Percentiles rank a stretch among this genome's conserved stretches.
Conservation (phyloP, 257 asterid species). For the Catharanthus roseus region DNA sequence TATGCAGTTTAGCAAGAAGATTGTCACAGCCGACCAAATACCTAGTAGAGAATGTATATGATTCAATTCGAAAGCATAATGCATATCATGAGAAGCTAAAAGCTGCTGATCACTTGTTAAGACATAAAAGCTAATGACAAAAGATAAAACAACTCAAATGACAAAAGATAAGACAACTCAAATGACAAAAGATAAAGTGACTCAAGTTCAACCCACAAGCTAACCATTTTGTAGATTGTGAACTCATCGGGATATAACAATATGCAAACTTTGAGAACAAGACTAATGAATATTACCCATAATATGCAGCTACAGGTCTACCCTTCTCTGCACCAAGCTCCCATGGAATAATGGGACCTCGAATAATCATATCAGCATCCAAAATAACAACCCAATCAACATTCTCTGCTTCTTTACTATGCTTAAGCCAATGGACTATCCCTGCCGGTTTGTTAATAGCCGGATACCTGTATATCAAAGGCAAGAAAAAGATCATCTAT, state of each 20-base stretch:
- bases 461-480: slow-evolving; percentile 64
- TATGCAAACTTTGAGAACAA: slow-evolving; percentile 4
- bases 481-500: background rate
- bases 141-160: background rate
- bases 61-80: slow-evolving; percentile 3
- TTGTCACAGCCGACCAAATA: slow-evolving; percentile 90
- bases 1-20: slow-evolving; percentile 77
- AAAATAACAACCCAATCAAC: slow-evolving; percentile 97
- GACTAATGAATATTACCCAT: slow-evolving; percentile 53
- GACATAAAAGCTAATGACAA: no score
- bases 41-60: slow-evolving; percentile 36
- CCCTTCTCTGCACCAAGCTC: slow-evolving; percentile 99
- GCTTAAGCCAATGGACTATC: slow-evolving; percentile 80
- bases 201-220: no score
- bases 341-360: slow-evolving; percentile 97
- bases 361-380: slow-evolving; percentile 91
- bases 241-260: background rate
- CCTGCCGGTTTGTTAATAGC: slow-evolving; percentile 99
- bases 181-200: no score
- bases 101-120: no score
- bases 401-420: slow-evolving; percentile 82
- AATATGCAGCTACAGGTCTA: slow-evolving; percentile 86
- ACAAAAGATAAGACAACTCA: background rate
- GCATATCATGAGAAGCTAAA: no score
- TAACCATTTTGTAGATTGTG: background rate